Evolutionary conservation across 2,329 filamentous ascomycete genomes (phyloP), one percentile per base, ranked within the genome.

Genomic region (Alternaria solani): DNA sequence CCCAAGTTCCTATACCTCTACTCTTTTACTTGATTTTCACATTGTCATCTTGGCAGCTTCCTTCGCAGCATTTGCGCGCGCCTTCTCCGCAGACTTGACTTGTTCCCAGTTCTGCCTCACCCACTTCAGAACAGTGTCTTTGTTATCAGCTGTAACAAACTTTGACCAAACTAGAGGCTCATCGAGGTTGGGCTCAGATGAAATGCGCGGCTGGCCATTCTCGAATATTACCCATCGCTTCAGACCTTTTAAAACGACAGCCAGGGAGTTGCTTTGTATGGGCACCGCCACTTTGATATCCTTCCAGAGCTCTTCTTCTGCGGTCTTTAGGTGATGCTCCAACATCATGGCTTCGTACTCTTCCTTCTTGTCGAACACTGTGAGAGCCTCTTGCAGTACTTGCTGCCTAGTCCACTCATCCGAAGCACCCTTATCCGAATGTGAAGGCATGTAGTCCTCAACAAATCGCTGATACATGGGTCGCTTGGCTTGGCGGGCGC

Each of bases 401-500:
- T 80, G 53, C 7, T 83, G 77, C 23, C 88, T 67, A 5, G 66
- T 73, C 60, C 67, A 69, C 1, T 55, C 52, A 12, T 61, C 63
- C n/a, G 23, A 34, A 23, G 63, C 51, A 1, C 69, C 49, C 56
- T 81, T 83, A 1, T 76, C 76, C 1, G 81, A 79, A 59, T 85
- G 85, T 2, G 69, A 70, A 0, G 88, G 87, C n/a, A 90, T 75
- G 63, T 87, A 93, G 5, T 88, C 85, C 1, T 89, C 81, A 5
- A 89, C 74, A 84, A 90, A 94, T 6, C 75, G 73, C 2, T 80
- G 79, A 71, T 88, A 93, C 28, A 88, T 81, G 0, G 84, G 82
- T 0, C 91, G 84, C 41, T 82, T 80, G 0, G 65, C 73, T 78
- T 88, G 81, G 2, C 88, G 84, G 23, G 83, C 81, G 1, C 87